Conservation (phyloP, 257 asterid species). For the Coffea eugenioides region DNA sequence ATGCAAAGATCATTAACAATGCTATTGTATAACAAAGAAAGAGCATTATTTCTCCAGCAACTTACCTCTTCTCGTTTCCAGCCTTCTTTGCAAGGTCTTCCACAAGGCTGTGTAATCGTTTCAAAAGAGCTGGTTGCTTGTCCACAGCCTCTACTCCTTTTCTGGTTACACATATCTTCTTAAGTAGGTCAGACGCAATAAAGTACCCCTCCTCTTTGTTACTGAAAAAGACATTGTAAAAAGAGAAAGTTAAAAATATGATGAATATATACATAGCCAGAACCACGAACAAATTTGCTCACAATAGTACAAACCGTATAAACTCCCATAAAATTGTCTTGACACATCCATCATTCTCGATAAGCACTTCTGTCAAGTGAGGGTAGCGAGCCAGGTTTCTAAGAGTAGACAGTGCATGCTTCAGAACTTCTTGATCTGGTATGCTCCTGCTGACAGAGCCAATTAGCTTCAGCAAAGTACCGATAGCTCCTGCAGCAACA, state of each 20-base stretch:
- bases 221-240: constrained; percentile 32
- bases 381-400: constrained; percentile 85
- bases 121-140: constrained; percentile 59
- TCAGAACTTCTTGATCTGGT: constrained; percentile 91
- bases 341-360: constrained; percentile 50
- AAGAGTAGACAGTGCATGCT: constrained; percentile 84
- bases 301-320: constrained; percentile 40
- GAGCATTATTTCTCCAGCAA: background rate
- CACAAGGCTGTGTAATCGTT: constrained; percentile 61
- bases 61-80: constrained; percentile 65
- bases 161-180: constrained; percentile 47
- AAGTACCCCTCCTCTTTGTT: constrained; percentile 92
- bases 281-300: background rate
- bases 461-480: constrained; percentile 62
- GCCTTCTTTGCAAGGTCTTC: constrained; percentile 75
- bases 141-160: constrained; percentile 54
- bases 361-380: constrained; percentile 45
- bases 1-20: background rate
- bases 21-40: background rate
- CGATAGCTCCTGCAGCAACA: constrained; percentile 82
- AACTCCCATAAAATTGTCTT: constrained; percentile 67
- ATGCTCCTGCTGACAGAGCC: constrained; percentile 87
- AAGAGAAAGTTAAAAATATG: background rate
- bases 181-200: constrained; percentile 79
- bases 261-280: background rate